These are phyloP conservation scores for Solanum chiquidenum DNA, from an alignment of 257 asterid species.

Conservation along the genomic window DNA sequence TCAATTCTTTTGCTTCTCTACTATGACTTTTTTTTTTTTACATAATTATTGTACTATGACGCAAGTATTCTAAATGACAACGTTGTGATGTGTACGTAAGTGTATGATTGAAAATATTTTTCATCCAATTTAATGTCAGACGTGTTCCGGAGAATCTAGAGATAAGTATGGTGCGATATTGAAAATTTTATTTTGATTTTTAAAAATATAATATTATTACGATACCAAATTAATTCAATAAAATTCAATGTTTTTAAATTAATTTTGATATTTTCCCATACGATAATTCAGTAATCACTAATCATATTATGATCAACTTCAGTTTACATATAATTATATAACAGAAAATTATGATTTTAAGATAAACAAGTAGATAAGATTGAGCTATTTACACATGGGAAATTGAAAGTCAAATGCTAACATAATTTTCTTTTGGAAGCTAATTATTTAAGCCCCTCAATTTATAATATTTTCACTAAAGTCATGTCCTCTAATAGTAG, in stretches of 20 bases:
- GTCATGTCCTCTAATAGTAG: neutral
- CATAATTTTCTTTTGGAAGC: neutral
- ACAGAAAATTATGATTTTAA: neutral
- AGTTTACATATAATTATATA: no score
- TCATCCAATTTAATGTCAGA: neutral
- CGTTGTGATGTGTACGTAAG: neutral
- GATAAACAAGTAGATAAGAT: neutral
- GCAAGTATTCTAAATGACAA: neutral
- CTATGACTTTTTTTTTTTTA: neutral
- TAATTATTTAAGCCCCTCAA: neutral
- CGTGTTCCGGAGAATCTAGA: neutral
- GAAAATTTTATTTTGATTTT: no score
- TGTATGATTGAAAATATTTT: neutral
- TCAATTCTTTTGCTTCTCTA: neutral
- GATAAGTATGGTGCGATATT: neutral
- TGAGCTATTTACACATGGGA: neutral
- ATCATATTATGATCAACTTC: neutral
- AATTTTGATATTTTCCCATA: no score
- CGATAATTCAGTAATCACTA: no score
- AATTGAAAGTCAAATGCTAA: neutral
- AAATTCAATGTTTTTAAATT: no score
- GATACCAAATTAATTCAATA: no score
- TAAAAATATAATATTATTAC: no score
- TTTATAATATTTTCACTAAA: neutral
- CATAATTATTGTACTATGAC: neutral